Base-by-base conservation (phyloP, 257 asterid genomes). In the Fraxinus excelsior region DNA sequence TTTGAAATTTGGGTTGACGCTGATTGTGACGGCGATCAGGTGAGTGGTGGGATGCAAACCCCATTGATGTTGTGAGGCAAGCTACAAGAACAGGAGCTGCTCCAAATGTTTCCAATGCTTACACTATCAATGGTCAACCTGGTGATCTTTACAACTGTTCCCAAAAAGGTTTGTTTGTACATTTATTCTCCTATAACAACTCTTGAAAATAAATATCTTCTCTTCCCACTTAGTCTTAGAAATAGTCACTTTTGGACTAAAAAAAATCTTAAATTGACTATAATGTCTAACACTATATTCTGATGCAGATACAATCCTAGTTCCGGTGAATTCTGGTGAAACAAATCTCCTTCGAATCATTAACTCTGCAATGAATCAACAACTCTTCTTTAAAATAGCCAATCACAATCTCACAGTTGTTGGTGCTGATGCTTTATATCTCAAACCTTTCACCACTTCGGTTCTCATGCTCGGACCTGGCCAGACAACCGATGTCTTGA, bases 41-140 rank as follows among this genome's bases (percentile, higher is more conserved):
- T 60, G 96, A 95, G 85, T 95, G 99, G 99, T 95, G 99, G 99
- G 87, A 95, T 44, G 94, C 90, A 12, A 88, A 95, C 77, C 97
- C 97, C 56, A 88, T 95, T 13, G 96, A 90, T 66, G 97, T 93
- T 23, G 80, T 95, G 25, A 84, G 90, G 67, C 74, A 90, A 73
- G 98, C 99, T 26, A 87, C 86, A 10, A 82, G 90, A 83, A 92
- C 97, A 2, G 99, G 99, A 60, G 94, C 88, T 5, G 79, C 90
- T 44, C 99, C 98, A 28, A 91, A 93, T 64, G 77, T 89, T 23
- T 95, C 99, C 0, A 86, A 95, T 79, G 91, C 99, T 71, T 95
- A 85, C 86, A 95, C 98, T 26, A 90, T 95, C 83, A 95, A 95
- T 29, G 98, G 98, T 5, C 99, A 95, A 71, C 99, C 99, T 2